Conservation (phyloP, 1,139 yeast genomes). For the Suhomyces chickasaworum region DNA sequence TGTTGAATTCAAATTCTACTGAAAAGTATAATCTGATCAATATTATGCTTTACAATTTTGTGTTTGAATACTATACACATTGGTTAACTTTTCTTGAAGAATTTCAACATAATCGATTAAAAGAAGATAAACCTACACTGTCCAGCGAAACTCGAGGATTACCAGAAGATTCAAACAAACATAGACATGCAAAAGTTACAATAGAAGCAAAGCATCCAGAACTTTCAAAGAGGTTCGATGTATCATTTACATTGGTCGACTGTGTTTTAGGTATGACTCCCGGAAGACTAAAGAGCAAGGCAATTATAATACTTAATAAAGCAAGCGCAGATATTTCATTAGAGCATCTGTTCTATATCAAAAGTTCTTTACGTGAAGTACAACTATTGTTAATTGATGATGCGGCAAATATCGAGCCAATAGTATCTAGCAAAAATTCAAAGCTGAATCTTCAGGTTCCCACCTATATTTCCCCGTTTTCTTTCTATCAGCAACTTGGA, state of each 20-base stretch:
- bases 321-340: conserved; percentile 54
- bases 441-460: conserved; percentile 10
- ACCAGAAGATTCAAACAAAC: no score
- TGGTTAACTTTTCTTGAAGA: conserved; percentile 44
- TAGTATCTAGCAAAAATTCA: conserved; percentile 18
- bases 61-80: conserved; percentile 54
- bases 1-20: conserved; percentile 22
- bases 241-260: conserved; percentile 52
- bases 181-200: not conserved
- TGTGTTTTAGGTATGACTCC: conserved; percentile 62
- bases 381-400: conserved; percentile 63
- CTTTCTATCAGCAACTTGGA: conserved; percentile 33
- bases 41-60: conserved; percentile 45
- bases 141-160: no score
- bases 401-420: conserved; percentile 29
- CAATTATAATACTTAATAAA: conserved; percentile 50
- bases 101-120: not conserved
- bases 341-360: conserved; percentile 37
- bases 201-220: not conserved
- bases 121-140: no score
- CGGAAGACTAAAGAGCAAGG: conserved; percentile 54
- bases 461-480: conserved; percentile 14
- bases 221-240: conserved; percentile 23
- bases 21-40: conserved; percentile 31
- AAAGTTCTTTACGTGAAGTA: conserved; percentile 48